A percentile compares a stretch with the other conserved stretches of the same genome.
Conservation (phyloP, 1,284 basidiomycete species). For the Apiotrichum gamsii region DNA sequence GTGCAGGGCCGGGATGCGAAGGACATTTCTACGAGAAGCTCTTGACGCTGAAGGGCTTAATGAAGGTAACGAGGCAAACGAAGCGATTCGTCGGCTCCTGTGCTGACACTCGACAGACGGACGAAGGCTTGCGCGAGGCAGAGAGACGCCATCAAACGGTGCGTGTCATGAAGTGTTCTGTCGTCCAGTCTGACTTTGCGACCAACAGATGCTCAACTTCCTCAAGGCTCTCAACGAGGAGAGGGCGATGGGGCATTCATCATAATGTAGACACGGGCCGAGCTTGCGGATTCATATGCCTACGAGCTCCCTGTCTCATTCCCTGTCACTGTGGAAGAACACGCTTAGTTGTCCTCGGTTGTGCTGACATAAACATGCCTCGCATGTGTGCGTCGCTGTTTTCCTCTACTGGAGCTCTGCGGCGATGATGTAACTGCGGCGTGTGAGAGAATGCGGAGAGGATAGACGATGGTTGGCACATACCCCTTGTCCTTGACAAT, state of each 20-base stretch:
- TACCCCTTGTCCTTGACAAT: conserved; percentile 46
- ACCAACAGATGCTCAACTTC: conserved; percentile 55
- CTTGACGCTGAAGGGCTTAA: conserved; percentile 61
- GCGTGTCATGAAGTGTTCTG: not conserved
- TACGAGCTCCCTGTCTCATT: too few relatives aligned
- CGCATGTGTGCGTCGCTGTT: too few relatives aligned
- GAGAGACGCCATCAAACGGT: not conserved
- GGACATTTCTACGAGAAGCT: conserved; percentile 86
- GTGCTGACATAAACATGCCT: too few relatives aligned
- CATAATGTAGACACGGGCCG: too few relatives aligned
- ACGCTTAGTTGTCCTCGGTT: too few relatives aligned
- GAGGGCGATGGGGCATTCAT: conserved; percentile 1
- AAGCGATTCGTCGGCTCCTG: too few relatives aligned
- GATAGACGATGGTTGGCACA: too few relatives aligned
- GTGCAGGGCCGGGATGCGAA: conserved; percentile 42
- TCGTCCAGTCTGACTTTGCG: not conserved
- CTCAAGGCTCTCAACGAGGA: conserved; percentile 26
- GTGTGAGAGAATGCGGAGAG: conserved; percentile 8
- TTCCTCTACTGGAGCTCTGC: conserved; percentile 17
- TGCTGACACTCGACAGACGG: conserved; percentile 49
- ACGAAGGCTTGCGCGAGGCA: conserved; percentile 48
- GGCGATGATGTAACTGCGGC: conserved; percentile 29
- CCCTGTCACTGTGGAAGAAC: too few relatives aligned
- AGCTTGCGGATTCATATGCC: too few relatives aligned
- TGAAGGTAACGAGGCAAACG: conserved; percentile 53